Conservation (phyloP, 805 yeast species). For the Wickerhamomyces sydowiorum region DNA sequence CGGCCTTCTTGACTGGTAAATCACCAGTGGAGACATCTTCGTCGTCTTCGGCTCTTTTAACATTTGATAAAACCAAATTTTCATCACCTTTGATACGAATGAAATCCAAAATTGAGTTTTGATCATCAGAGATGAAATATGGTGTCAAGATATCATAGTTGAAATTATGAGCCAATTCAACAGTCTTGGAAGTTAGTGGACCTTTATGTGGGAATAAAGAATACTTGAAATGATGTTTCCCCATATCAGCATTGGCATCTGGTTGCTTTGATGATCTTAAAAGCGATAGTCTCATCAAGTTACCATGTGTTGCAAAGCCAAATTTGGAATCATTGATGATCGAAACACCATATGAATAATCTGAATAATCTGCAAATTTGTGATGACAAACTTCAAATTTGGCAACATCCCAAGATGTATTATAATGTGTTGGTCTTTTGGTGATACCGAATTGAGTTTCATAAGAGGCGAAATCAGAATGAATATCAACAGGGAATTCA, state of each 20-base stretch:
- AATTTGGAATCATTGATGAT: constrained; percentile 80
- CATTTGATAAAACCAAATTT: constrained; percentile 62
- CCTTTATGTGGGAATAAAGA: constrained; percentile 84
- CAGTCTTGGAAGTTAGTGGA: constrained; percentile 53
- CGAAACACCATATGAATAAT: constrained; percentile 80
- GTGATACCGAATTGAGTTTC: constrained; percentile 95
- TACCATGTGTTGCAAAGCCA: constrained; percentile 94
- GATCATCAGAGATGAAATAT: constrained; percentile 11
- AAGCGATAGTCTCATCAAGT: constrained; percentile 77
- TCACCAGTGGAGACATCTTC: constrained; percentile 38
- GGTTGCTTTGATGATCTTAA: constrained; percentile 92
- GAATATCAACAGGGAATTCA: constrained; percentile 87
- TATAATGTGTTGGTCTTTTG: constrained; percentile 88
- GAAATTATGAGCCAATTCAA: constrained; percentile 72
- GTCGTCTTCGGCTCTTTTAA: constrained; percentile 90
- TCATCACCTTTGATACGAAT: constrained; percentile 40
- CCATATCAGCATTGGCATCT: constrained; percentile 94
- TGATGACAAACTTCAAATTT: constrained; percentile 95
- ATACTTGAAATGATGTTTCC: constrained; percentile 73
- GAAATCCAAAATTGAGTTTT: constrained; percentile 24
- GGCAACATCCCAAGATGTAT: constrained; percentile 95
- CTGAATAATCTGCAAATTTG: constrained; percentile 89
- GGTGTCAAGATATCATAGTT: constrained; percentile 41
- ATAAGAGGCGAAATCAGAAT: constrained; percentile 71
- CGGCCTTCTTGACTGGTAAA: constrained; percentile 39